phyloP scores from a whole-genome alignment of 164 flowering plant species.

The Stephania yunnanensis region DNA sequence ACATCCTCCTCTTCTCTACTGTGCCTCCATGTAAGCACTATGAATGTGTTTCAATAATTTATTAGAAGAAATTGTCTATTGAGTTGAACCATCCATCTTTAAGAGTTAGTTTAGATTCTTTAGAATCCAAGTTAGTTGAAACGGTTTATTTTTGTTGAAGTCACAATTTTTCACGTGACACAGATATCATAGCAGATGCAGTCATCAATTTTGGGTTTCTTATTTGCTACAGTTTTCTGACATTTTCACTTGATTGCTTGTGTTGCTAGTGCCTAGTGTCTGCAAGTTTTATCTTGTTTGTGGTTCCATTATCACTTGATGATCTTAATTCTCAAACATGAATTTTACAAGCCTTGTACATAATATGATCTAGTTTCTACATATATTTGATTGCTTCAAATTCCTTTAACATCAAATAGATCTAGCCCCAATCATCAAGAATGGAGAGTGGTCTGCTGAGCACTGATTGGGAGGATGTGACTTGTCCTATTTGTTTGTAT shows the following conservation, averaged over 20 bases:
- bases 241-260: not conserved
- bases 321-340: no score
- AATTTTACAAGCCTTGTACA: no score
- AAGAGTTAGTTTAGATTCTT: not conserved
- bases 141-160: not conserved
- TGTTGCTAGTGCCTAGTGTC: not conserved
- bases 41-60: not conserved
- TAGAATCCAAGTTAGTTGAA: not conserved
- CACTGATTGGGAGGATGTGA: constrained; percentile 65
- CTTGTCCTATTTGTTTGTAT: constrained; percentile 90
- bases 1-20: not conserved
- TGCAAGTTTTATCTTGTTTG: not conserved
- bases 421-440: constrained; percentile 9
- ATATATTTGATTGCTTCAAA: constrained; percentile 26
- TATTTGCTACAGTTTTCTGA: not conserved
- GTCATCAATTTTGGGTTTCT: not conserved
- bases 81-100: not conserved
- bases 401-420: constrained; percentile 21
- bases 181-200: not conserved
- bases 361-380: constrained; percentile 4
- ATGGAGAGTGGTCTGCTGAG: constrained; percentile 41
- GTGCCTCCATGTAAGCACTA: not conserved
- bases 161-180: not conserved
- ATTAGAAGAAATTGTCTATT: not conserved
- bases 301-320: not conserved